Evolutionary conservation across 371 early-diverging fungal genomes (phyloP).

Genomic region (Homolaphlyctis polyrhiza): DNA sequence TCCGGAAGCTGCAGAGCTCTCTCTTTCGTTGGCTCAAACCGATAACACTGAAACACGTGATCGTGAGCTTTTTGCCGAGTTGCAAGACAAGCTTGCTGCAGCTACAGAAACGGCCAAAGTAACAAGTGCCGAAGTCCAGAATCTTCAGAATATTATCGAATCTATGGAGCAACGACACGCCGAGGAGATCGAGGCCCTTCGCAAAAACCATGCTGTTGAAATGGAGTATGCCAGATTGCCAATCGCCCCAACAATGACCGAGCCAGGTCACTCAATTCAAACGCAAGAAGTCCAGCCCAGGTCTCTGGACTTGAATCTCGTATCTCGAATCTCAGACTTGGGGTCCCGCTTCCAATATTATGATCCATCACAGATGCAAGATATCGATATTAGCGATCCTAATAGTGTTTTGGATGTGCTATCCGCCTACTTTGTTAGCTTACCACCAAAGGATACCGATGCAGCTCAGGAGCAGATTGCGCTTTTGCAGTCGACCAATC

Average conservation of each 20-base stretch:
- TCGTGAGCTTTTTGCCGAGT: neutral
- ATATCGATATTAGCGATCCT: too few relatives aligned
- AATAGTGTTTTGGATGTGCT: neutral
- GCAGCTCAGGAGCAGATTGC: neutral
- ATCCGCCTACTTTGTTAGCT: neutral
- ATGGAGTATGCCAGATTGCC: neutral
- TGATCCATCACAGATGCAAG: too few relatives aligned
- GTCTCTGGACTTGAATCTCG: neutral
- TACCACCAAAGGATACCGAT: neutral
- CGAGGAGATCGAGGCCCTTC: neutral
- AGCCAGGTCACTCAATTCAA: neutral
- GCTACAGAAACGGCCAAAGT: too few relatives aligned
- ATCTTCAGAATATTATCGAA: neutral
- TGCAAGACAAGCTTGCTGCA: neutral
- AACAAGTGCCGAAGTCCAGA: neutral
- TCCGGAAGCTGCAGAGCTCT: too few relatives aligned
- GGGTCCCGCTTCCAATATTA: too few relatives aligned
- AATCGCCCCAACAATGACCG: neutral
- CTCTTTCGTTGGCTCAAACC: too few relatives aligned
- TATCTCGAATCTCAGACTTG: too few relatives aligned
- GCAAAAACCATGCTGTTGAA: too few relatives aligned
- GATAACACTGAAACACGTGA: neutral
- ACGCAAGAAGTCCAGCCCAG: neutral
- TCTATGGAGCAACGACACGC: neutral
- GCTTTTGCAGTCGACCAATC: neutral